These are phyloP conservation scores for Zygnema circumcarinatum DNA, from an alignment of 139 green algal genomes.

Conservation along the genomic window DNA sequence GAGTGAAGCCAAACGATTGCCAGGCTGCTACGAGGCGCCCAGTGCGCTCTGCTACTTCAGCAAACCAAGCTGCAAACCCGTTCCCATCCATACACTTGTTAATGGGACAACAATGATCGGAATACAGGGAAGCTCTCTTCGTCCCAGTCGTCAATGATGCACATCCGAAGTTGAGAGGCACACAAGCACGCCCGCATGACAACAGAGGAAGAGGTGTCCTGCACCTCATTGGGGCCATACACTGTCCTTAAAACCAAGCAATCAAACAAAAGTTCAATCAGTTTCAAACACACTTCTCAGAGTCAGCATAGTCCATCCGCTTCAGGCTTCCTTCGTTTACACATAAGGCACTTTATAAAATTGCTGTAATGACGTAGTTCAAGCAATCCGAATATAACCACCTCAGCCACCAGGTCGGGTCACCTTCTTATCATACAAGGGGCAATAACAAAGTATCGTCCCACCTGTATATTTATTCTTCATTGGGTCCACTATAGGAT, in stretches of 20 bases:
- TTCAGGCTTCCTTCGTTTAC: too few relatives aligned
- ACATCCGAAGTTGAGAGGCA: not conserved
- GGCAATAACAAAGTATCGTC: not conserved
- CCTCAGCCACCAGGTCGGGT: too few relatives aligned
- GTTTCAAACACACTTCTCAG: too few relatives aligned
- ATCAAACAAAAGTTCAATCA: too few relatives aligned
- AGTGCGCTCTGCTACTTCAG: constrained; percentile 68
- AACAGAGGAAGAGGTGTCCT: too few relatives aligned
- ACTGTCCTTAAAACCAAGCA: too few relatives aligned
- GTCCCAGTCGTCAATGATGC: not conserved
- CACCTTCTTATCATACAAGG: too few relatives aligned
- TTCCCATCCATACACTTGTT: not conserved
- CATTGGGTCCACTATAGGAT: constrained; percentile 33
- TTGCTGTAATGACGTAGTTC: too few relatives aligned
- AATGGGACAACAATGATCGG: not conserved
- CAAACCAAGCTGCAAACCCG: constrained; percentile 63
- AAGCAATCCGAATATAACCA: too few relatives aligned
- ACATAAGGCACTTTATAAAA: too few relatives aligned
- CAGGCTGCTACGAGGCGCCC: constrained; percentile 81
- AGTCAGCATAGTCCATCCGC: too few relatives aligned
- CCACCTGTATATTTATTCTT: constrained; percentile 65
- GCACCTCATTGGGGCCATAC: too few relatives aligned
- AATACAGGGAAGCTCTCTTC: not conserved
- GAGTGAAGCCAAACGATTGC: constrained; percentile 71
- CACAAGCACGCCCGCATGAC: not conserved